Evolutionary conservation across 129 eudicot genomes (phyloP), one percentile per base, ranked within the genome.

Genomic region (Pittosporum tobira): DNA sequence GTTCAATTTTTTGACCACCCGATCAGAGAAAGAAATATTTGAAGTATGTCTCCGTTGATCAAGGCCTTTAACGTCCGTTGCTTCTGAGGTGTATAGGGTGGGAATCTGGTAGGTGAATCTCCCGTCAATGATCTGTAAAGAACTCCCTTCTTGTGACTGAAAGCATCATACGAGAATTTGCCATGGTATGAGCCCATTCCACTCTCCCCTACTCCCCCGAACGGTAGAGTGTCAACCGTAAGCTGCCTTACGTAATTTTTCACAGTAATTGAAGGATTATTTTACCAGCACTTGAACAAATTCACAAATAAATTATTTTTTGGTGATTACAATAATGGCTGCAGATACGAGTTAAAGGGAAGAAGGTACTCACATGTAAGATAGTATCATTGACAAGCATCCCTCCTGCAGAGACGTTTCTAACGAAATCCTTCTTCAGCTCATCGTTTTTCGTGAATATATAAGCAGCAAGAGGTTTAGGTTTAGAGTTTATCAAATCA

Each of bases 131-230:
- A 63, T 61, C 73, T 73, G 44, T 73, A 61, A 23, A 73, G 63
- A 52, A 73, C 78, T 12, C 65, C 63, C 51, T 73, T 73, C 63
- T 73, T 73, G 62, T 73, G 78, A 42, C 78, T 73, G 30, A 66
- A 73, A 18, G 78, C 62, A 22, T 73, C 78, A 20, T 66, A 73
- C 0, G 78, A 73, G 69, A 73, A 73, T 43, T 73, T 73, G 7
- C 78, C 78, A 37, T 66, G 73, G 69, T 67, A 73, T 2, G 62
- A 60, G 22, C 78, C 78, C 78, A 73, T 73, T 10, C 78, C 78
- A 23, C 78, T 73, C 59, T 73, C 78, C 21, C 78, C 78, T 12
- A 73, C 78, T 61, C 78, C 78, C 46, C 78, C 78, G 13, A 73
- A 73, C 0, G 78, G 78, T 22, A 73, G 34, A 1, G 36, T 37